Evolutionary conservation across 805 yeast genomes (phyloP), one percentile per base, ranked within the genome.

Genomic region (Cyberlindnera japonica): DNA sequence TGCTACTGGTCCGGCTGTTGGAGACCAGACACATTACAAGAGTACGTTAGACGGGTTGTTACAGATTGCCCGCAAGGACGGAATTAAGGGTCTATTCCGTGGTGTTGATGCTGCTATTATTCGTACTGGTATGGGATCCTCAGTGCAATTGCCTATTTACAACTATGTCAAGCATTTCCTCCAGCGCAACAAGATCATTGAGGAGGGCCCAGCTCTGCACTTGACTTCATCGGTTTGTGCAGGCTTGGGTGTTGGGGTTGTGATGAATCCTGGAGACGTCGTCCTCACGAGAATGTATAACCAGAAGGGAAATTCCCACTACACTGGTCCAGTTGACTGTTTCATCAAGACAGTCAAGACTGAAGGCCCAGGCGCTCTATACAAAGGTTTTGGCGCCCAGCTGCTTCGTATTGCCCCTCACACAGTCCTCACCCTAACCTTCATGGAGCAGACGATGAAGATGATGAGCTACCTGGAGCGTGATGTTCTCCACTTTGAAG

Each of bases 211-310:
- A 2, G 69, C 72, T 2, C 66, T 85, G 45, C 96, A 89, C 61
- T 71, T 91, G 47, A 56, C 74, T 10, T 77, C 96, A 1, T 77
- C 89, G 31, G 78, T 90, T 1, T 66, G 74, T 48, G 81, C 96
- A 7, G 99, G 99, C 33, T 60, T 89, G 29, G 96, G 96, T 53
- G 98, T 93, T 23, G 90, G 95, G 37, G 70, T 90, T 16, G 95
- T 87, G 23, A 91, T 93, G 97, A 93, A 90, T 61, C 98, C 99
- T 13, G 89, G 96, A 78, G 99, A 93, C 63, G 98, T 93, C 33
- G 75, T 93, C 38, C 70, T 93, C 65, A 93, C 99, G 1, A 78
- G 99, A 68, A 83, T 93, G 61, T 93, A 91, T 66, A 93, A 93
- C 64, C 98, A 93, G 62, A 85, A 82, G 63, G 96, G 95, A 35